phyloP scores from a whole-genome alignment of 2,329 filamentous ascomycete species.

The Arthrobotrys megalospora region DNA sequence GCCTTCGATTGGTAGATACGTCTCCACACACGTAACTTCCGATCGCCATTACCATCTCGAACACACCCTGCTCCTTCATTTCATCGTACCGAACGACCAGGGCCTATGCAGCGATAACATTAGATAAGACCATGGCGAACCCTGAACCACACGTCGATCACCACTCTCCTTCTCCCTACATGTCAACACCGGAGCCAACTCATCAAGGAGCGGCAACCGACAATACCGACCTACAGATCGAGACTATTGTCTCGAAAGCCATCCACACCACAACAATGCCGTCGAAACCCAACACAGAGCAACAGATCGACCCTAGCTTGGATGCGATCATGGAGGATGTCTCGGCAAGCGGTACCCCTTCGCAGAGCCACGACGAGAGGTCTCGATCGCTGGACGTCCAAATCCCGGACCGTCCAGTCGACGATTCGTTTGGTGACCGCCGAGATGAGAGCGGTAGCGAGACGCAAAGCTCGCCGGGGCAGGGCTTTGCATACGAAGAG shows the following conservation, averaged over 20 bases:
- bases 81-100: constrained; percentile 29
- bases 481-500: constrained; percentile 52
- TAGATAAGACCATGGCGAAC: constrained; percentile 54
- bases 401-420: constrained; percentile 46
- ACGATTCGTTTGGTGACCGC: constrained; percentile 55
- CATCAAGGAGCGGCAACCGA: constrained; percentile 37
- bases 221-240: constrained; percentile 40
- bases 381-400: constrained; percentile 44
- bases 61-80: constrained; percentile 5
- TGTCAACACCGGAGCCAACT: constrained; percentile 46
- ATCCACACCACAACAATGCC: constrained; percentile 30
- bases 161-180: constrained; percentile 52
- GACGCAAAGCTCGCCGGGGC: constrained; percentile 49
- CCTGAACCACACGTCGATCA: constrained; percentile 52
- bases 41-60: background rate
- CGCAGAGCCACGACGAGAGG: constrained; percentile 24
- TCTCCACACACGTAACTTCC: background rate
- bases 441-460: constrained; percentile 54
- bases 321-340: constrained; percentile 57
- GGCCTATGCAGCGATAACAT: constrained; percentile 48
- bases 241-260: constrained; percentile 39
- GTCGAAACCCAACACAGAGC: constrained; percentile 18
- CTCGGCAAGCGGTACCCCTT: constrained; percentile 12
- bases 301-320: constrained; percentile 50
- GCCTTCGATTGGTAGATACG: constrained; percentile 16